Base-by-base conservation (phyloP, 805 yeast genomes). In the Kodamaea laetipori region DNA sequence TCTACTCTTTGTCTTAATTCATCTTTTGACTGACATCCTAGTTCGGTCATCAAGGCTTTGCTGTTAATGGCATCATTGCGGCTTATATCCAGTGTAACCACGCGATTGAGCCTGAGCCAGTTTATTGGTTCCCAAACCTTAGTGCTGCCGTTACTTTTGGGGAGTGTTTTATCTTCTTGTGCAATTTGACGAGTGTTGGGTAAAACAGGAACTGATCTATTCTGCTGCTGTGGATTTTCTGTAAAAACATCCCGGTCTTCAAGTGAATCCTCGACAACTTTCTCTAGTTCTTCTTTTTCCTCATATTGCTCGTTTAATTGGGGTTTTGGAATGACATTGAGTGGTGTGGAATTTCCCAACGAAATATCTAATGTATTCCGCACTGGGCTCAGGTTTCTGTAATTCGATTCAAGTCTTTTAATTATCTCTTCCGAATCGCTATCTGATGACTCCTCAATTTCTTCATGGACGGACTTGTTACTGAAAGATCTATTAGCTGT, bases 1-100 rank as follows among this genome's bases (percentile, higher is more conserved):
- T 63, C 57, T 21, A 67, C 53, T 25, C 73, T 49, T 19, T 56
- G 63, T 17, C 53, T 50, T 35, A 71, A 60, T 41, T 71, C 75
- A 5, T 49, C 45, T 37, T 55, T 57, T 12, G 50, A 47, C 2
- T 33, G 35, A 28, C 70, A 63, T 13, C 58, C 63, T 33, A 70
- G 52, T 32, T 51, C 56, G 1, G 55, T 40, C 43, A 55, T 44
- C 18, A 70, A 57, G 3, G 60, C 39, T 1, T 48, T 41, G 41
- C 69, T 70, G 38, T 58, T 54, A 16, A 61, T 45, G 6, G 69
- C 61, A 26, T 61, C 69, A 4, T 46, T 44, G 16, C 58, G 46
- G 1, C 58, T 57, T 12, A 70, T 46, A 7, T 34, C 49, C 65
- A 55, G 68, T 24, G 48, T 44, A 9, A 69, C 54, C 4, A 70